Conservation (phyloP, 148 eudicot genomes). For the Rhododendron ferrugineum region DNA sequence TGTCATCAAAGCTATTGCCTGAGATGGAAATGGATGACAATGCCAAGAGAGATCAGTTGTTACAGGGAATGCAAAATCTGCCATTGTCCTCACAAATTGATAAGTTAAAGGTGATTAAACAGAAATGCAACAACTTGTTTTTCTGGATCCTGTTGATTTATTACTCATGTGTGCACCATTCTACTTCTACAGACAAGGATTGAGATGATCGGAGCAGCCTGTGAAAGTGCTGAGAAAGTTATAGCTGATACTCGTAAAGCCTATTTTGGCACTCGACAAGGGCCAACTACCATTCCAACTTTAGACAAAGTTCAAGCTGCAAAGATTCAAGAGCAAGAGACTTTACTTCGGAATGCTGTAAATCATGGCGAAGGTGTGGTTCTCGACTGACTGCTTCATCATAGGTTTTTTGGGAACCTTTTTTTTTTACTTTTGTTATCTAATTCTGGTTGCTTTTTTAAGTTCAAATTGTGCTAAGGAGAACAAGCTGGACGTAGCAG, state of each 20-base stretch:
- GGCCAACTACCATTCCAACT: constrained; percentile 60
- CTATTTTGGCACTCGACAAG: constrained; percentile 80
- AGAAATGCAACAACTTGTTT: not conserved
- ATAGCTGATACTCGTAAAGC: constrained; percentile 94
- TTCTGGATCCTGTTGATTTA: not conserved
- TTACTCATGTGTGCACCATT: constrained; percentile 9
- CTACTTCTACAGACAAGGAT: constrained; percentile 60
- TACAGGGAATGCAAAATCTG: constrained; percentile 71
- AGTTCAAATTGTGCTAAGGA: not conserved
- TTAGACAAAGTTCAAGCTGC: constrained; percentile 91
- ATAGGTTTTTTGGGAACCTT: not conserved
- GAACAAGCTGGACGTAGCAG: not conserved
- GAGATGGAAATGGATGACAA: constrained; percentile 91
- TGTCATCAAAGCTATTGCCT: constrained; percentile 96
- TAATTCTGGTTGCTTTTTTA: not conserved
- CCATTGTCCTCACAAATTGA: constrained; percentile 71
- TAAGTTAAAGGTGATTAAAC: constrained; percentile 64
- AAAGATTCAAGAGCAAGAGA: constrained; percentile 93
- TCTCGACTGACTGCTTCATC: not conserved
- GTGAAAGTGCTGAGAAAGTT: constrained; percentile 97
- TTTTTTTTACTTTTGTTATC: not conserved
- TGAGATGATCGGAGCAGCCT: constrained; percentile 92
- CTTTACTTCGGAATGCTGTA: constrained; percentile 77
- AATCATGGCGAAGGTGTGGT: constrained; percentile 85
- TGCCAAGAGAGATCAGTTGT: constrained; percentile 75